A percentile compares a stretch with the other conserved stretches of the same genome.
These are phyloP conservation scores for Phoma sp. DNA, from an alignment of 2,329 filamentous ascomycete species.

Conservation along the genomic window DNA sequence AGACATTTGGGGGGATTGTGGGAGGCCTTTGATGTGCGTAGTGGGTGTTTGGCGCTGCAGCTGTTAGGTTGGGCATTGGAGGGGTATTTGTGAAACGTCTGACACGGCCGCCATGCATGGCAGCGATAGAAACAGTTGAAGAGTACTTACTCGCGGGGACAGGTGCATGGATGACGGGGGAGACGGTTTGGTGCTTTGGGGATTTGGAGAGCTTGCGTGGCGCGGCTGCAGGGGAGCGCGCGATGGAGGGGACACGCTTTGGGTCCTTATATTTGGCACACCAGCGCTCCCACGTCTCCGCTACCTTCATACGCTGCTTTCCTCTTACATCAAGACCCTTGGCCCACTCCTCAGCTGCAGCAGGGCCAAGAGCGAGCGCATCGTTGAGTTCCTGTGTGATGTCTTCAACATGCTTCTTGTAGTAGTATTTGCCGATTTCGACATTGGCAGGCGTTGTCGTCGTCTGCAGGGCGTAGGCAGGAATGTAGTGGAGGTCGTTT, in stretches of 20 bases:
- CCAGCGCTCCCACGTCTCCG: slow-evolving; percentile 79
- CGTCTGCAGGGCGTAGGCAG: slow-evolving; percentile 62
- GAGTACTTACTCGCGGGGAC: slow-evolving; percentile 45
- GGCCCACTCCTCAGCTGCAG: slow-evolving; percentile 77
- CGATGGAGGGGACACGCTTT: slow-evolving; percentile 26
- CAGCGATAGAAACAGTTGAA: slow-evolving; percentile 26
- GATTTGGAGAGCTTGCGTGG: slow-evolving; percentile 32
- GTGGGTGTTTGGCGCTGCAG: slow-evolving; percentile 38
- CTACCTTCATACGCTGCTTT: slow-evolving; percentile 66
- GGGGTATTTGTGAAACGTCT: slow-evolving; percentile 29
- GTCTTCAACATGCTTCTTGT: slow-evolving; percentile 66
- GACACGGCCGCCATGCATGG: slow-evolving; percentile 21
- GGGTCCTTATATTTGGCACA: slow-evolving; percentile 55
- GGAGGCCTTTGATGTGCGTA: slow-evolving; percentile 42
- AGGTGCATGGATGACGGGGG: slow-evolving; percentile 44
- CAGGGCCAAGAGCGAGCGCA: slow-evolving; percentile 70
- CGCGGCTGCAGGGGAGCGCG: slow-evolving; percentile 25
- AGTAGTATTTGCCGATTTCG: slow-evolving; percentile 71
- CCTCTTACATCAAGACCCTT: slow-evolving; percentile 75
- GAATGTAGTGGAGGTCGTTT: slow-evolving; percentile 66
- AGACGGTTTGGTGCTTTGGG: slow-evolving; percentile 34
- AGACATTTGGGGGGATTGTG: slow-evolving; percentile 43
- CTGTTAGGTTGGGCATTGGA: slow-evolving; percentile 38
- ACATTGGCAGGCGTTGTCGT: slow-evolving; percentile 57
- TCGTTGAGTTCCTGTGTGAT: slow-evolving; percentile 69